A percentile compares a stretch with the other conserved stretches of the same genome.
phyloP scores from a whole-genome alignment of 768 basidiomycete species.

The Macrolepiota fuliginosa region DNA sequence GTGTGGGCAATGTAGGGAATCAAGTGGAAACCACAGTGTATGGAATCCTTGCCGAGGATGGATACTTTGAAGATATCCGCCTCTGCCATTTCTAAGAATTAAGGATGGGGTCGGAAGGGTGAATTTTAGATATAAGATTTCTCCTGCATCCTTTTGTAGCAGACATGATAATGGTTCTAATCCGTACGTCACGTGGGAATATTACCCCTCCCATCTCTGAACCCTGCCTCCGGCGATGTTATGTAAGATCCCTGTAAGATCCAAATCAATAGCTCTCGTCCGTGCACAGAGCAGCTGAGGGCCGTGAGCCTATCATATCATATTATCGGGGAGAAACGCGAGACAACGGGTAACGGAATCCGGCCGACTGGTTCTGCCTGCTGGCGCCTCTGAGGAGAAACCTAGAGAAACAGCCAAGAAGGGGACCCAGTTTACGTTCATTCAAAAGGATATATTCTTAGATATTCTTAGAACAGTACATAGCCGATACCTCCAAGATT shows the following conservation, averaged over 20 bases:
- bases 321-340: not conserved
- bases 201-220: not conserved
- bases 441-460: not conserved
- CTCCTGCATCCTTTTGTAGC: conserved; percentile 12
- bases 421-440: conserved; percentile 4
- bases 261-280: not conserved
- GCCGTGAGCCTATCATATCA: not conserved
- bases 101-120: not conserved
- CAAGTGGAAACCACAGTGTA: conserved; percentile 94
- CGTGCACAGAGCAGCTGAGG: not conserved
- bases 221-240: not conserved
- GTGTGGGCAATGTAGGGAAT: conserved; percentile 81
- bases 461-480: not conserved
- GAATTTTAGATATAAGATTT: conserved; percentile 9
- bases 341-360: conserved; percentile 11
- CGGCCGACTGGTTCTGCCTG: not conserved
- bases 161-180: conserved; percentile 10
- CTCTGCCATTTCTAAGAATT: conserved; percentile 18
- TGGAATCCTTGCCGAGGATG: conserved; percentile 81
- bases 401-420: not conserved
- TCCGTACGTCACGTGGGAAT: conserved; percentile 10
- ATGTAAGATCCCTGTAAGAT: not conserved
- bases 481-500: not conserved
- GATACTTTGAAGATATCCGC: conserved; percentile 74
- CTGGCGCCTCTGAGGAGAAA: not conserved